Conservation (phyloP, 2,329 filamentous ascomycete species). For the Ophiostoma montium region DNA sequence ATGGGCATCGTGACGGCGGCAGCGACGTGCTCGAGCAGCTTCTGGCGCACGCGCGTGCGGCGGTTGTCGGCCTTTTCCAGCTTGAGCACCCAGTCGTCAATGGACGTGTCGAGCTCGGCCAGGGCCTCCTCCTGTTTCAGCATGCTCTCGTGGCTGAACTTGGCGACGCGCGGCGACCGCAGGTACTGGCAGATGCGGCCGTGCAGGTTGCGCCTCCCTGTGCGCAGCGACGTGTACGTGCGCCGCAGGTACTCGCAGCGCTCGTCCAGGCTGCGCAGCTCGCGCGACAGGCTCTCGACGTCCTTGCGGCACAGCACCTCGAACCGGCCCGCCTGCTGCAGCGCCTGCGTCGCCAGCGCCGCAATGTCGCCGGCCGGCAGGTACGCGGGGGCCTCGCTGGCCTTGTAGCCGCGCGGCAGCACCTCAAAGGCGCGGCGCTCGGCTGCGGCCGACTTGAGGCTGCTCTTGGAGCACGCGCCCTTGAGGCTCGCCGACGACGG, state of each 20-base stretch:
- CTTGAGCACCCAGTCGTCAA: constrained; percentile 69
- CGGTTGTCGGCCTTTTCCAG: constrained; percentile 71
- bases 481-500: constrained; percentile 20
- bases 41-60: constrained; percentile 60
- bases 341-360: constrained; percentile 43
- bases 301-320: constrained; percentile 49
- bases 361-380: constrained; percentile 35
- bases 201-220: constrained; percentile 65
- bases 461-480: constrained; percentile 28
- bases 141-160: constrained; percentile 60
- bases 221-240: constrained; percentile 60
- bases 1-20: constrained; percentile 44
- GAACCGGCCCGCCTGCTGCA: constrained; percentile 47
- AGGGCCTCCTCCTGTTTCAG: constrained; percentile 70
- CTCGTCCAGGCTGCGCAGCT: constrained; percentile 63
- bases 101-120: constrained; percentile 60
- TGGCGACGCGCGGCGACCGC: constrained; percentile 53
- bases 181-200: constrained; percentile 65
- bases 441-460: constrained; percentile 24
- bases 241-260: constrained; percentile 64
- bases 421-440: constrained; percentile 45
- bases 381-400: constrained; percentile 34
- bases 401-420: constrained; percentile 43
- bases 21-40: constrained; percentile 68
- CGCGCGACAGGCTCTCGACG: constrained; percentile 52